Conservation (phyloP, 2,329 filamentous ascomycete genomes). For the Drechslerella coelobrocha region DNA sequence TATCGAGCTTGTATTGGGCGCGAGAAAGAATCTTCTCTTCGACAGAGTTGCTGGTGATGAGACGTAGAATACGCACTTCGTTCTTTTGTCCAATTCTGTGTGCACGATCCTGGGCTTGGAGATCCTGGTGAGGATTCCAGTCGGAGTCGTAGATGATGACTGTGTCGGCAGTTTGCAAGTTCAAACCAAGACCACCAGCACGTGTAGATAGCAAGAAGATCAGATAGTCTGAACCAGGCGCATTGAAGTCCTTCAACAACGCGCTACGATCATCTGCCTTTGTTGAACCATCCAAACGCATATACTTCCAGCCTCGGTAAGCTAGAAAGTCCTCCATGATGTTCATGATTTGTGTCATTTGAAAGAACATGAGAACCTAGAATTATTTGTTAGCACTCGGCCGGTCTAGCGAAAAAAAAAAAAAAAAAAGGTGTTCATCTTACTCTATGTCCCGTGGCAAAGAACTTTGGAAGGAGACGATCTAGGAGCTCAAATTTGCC, state of each 20-base stretch:
- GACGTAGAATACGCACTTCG: slow-evolving; percentile 91
- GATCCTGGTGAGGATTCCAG: slow-evolving; percentile 99
- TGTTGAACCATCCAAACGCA: slow-evolving; percentile 93
- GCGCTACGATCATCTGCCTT: slow-evolving; percentile 97
- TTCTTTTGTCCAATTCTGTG: slow-evolving; percentile 99
- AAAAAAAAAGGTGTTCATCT: not conserved
- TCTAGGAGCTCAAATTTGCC: slow-evolving; percentile 98
- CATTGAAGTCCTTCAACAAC: slow-evolving; percentile 86
- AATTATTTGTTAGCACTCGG: slow-evolving; percentile 5
- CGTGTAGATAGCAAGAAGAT: slow-evolving; percentile 98
- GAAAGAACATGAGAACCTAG: slow-evolving; percentile 92
- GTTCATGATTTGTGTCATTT: slow-evolving; percentile 99
- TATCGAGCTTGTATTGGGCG: slow-evolving; percentile 96
- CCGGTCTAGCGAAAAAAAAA: not conserved
- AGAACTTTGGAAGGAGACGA: slow-evolving; percentile 90
- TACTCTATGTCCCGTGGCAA: slow-evolving; percentile 82
- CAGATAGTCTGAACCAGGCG: slow-evolving; percentile 87
- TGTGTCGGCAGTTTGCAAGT: slow-evolving; percentile 95
- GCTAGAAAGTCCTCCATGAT: slow-evolving; percentile 99
- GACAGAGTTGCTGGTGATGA: slow-evolving; percentile 96
- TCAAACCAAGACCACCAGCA: slow-evolving; percentile 95
- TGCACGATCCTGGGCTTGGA: slow-evolving; percentile 98
- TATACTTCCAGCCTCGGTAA: slow-evolving; percentile 79
- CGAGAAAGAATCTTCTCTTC: slow-evolving; percentile 98
- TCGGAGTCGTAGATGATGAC: slow-evolving; percentile 99